These are phyloP conservation scores for Monoraphidium neglectum DNA, from an alignment of 139 green algal genomes.

Conservation along the genomic window DNA sequence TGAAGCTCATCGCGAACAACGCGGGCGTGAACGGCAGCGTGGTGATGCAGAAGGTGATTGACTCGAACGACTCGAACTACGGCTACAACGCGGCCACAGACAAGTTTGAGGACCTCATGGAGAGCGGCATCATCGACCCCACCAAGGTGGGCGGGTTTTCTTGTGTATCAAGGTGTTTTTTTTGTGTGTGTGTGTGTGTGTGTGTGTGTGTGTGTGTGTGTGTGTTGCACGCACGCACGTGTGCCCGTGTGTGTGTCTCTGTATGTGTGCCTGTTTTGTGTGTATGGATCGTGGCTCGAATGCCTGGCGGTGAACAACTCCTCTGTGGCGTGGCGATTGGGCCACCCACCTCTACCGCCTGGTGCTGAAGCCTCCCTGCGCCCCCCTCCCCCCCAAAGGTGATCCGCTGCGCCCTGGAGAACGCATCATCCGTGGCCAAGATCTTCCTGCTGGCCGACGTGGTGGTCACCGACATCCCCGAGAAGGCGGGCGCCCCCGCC, in stretches of 20 bases:
- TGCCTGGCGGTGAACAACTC: too few species aligned
- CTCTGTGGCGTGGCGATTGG: too few species aligned
- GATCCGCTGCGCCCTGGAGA: slow-evolving; percentile 94
- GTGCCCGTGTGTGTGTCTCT: background rate
- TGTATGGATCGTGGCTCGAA: background rate
- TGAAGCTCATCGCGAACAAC: slow-evolving; percentile 98
- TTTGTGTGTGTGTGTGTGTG: background rate
- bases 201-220: background rate
- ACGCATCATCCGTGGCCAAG: slow-evolving; percentile 93
- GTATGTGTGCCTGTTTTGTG: background rate
- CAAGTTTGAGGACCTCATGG: slow-evolving; percentile 94
- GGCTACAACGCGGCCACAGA: slow-evolving; percentile 96
- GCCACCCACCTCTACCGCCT: too few species aligned
- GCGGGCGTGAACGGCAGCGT: slow-evolving; percentile 96
- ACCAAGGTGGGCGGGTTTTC: slow-evolving; percentile 80
- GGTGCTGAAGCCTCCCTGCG: too few species aligned
- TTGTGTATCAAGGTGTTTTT: background rate
- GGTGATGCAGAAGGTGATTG: slow-evolving; percentile 87
- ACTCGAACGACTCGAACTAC: slow-evolving; percentile 42
- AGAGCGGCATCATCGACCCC: slow-evolving; percentile 98
- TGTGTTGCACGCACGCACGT: background rate
- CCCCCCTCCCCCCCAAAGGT: slow-evolving; percentile 58
- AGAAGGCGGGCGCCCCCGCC: slow-evolving; percentile 42
- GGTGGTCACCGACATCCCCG: slow-evolving; percentile 51
- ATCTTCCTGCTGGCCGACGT: slow-evolving; percentile 93